Evolutionary conservation across 2,329 filamentous ascomycete species (phyloP), one percentile per base, ranked within the genome.

Genomic region (Bipolaris victoriae): DNA sequence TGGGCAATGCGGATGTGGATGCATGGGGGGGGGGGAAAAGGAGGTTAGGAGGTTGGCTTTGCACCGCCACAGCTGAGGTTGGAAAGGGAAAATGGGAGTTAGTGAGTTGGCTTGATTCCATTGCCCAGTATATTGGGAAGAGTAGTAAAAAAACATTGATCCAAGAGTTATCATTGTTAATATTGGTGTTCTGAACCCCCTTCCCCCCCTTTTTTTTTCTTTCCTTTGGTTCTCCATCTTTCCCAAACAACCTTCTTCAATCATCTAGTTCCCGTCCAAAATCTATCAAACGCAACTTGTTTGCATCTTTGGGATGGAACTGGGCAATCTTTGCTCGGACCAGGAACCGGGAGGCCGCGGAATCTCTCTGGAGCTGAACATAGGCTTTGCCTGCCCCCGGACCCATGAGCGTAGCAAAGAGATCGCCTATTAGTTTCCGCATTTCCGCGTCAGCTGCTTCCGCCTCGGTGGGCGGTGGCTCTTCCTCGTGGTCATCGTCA

Each of bases 321-420:
- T 84, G 82, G 13, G 83, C 83, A 54, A 85, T 79, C 66, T 83
- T 85, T 10, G 82, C 81, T 63, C 81, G 77, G 15, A 85, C 80
- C 33, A 85, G 68, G 60, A 85, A 85, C 41, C 83, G 76, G 6
- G 81, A 80, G 15, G 80, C 80, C 13, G 83, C 83, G 36, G 81
- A 83, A 54, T 85, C 83, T 33, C 77, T 74, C 26, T 78, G 68
- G 16, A 85, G 66, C 24, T 79, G 73, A 44, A 82, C 77, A 62
- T 85, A 85, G 3, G 77, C 78, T 20, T 77, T 76, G 7, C 72
- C 71, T 18, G 69, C 67, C 16, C 72, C 66, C 13, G 78, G 74
- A 3, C 69, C 70, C 18, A 61, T 60, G 48, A 77, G 58, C 3
- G 78, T 78, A 35, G 79, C 78, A 52, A 84, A 67, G 16, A 85